phyloP scores from a whole-genome alignment of 352 stramenopile species.

The Globisporangium solare region DNA sequence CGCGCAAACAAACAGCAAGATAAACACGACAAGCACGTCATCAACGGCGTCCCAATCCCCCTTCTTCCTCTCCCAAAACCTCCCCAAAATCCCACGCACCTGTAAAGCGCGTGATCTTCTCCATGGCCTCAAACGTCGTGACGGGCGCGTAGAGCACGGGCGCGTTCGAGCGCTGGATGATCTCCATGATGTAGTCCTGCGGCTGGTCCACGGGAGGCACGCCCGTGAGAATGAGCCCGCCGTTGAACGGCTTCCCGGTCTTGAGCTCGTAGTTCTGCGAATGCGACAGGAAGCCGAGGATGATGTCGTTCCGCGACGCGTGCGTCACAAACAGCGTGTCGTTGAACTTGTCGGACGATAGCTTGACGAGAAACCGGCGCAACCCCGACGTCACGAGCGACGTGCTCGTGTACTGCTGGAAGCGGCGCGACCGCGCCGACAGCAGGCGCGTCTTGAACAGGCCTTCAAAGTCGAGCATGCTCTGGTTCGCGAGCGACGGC shows the following conservation, averaged over 20 bases:
- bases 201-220: conserved; percentile 68
- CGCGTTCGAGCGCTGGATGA: conserved; percentile 50
- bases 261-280: conserved; percentile 67
- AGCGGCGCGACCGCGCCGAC: conserved; percentile 41
- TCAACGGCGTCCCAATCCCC: too few relatives aligned
- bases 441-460: conserved; percentile 78
- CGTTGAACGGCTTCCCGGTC: conserved; percentile 64
- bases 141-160: conserved; percentile 76
- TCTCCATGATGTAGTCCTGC: conserved; percentile 75
- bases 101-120: conserved; percentile 76
- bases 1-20: conserved; percentile 4
- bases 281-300: conserved; percentile 84
- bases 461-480: conserved; percentile 88
- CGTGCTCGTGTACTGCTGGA: conserved; percentile 73
- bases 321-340: conserved; percentile 89
- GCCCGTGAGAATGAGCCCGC: conserved; percentile 87
- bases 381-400: conserved; percentile 86
- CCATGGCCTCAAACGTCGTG: conserved; percentile 78
- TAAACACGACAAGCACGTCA: conserved; percentile 1
- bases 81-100: conserved; percentile 25
- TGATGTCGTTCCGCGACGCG: conserved; percentile 88
- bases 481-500: conserved; percentile 64
- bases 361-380: conserved; percentile 74
- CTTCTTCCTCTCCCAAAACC: neutral
- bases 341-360: conserved; percentile 68